Evolutionary conservation across 441 rosid species (phyloP).

Genomic region (Adansonia grandidieri): DNA sequence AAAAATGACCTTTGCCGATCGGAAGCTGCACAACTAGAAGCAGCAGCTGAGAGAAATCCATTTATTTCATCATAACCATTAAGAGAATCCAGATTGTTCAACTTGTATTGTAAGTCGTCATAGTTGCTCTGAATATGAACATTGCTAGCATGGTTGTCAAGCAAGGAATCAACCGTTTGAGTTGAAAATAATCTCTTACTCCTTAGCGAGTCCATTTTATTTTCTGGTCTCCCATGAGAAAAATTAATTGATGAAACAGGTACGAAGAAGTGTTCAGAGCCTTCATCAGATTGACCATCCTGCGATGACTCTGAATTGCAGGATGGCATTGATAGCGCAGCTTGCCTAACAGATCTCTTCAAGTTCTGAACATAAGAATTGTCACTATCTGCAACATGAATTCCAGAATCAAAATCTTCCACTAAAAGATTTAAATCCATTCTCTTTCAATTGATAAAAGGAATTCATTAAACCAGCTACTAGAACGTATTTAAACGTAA

Average conservation of each 20-base stretch:
- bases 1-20: conserved; percentile 62
- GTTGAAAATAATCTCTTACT: conserved; percentile 60
- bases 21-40: conserved; percentile 61
- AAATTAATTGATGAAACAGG: conserved; percentile 70
- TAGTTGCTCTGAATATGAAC: conserved; percentile 58
- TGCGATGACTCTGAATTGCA: conserved; percentile 70
- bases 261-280: conserved; percentile 86
- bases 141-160: conserved; percentile 49
- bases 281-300: conserved; percentile 76
- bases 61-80: conserved; percentile 69
- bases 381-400: conserved; percentile 61
- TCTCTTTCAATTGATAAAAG: conserved; percentile 19
- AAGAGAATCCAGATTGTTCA: conserved; percentile 71
- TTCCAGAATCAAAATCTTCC: conserved; percentile 30
- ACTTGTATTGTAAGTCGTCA: conserved; percentile 59
- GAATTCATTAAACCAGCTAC: conserved; percentile 1
- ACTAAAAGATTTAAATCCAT: conserved; percentile 19
- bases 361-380: conserved; percentile 69
- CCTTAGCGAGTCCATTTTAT: conserved; percentile 49
- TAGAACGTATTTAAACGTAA: background rate
- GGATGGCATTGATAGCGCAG: conserved; percentile 71
- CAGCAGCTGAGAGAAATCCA: conserved; percentile 70
- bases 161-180: conserved; percentile 51
- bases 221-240: conserved; percentile 57
- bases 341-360: conserved; percentile 94